Conservation (phyloP, 2,329 filamentous ascomycete genomes). For the Penicillium sp. region DNA sequence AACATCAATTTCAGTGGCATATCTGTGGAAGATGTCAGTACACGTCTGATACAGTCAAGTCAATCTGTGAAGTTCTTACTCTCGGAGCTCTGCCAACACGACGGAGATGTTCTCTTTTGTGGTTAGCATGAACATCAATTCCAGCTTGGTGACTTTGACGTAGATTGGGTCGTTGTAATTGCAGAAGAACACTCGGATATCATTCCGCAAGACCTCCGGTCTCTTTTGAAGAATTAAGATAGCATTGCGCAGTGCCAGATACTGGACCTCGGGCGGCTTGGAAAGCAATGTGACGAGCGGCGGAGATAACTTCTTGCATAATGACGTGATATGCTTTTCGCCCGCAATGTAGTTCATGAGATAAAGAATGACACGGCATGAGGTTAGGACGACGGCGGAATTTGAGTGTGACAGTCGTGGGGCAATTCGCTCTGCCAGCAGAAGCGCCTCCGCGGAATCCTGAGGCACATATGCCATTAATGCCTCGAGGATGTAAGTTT, state of each 20-base stretch:
- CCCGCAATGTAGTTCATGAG: slow-evolving; percentile 98
- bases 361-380: slow-evolving; percentile 93
- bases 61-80: slow-evolving; percentile 52
- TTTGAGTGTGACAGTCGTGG: slow-evolving; percentile 97
- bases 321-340: slow-evolving; percentile 77
- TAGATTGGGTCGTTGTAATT: slow-evolving; percentile 99
- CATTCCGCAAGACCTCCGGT: slow-evolving; percentile 89
- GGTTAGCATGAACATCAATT: slow-evolving; percentile 98
- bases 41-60: neutral
- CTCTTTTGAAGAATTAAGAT: slow-evolving; percentile 88
- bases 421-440: slow-evolving; percentile 89
- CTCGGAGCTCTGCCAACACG: slow-evolving; percentile 86
- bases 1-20: slow-evolving; percentile 97
- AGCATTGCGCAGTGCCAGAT: slow-evolving; percentile 88
- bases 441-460: slow-evolving; percentile 78
- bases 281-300: slow-evolving; percentile 91
- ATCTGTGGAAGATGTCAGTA: slow-evolving; percentile 39
- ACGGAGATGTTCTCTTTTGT: slow-evolving; percentile 94
- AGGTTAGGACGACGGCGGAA: slow-evolving; percentile 92
- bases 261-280: slow-evolving; percentile 98
- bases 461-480: slow-evolving; percentile 97
- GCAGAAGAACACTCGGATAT: slow-evolving; percentile 98
- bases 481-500: slow-evolving; percentile 96
- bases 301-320: slow-evolving; percentile 91
- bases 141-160: slow-evolving; percentile 97